Conservation (phyloP, 1,284 basidiomycete genomes). For the Trametes polyzona region DNA sequence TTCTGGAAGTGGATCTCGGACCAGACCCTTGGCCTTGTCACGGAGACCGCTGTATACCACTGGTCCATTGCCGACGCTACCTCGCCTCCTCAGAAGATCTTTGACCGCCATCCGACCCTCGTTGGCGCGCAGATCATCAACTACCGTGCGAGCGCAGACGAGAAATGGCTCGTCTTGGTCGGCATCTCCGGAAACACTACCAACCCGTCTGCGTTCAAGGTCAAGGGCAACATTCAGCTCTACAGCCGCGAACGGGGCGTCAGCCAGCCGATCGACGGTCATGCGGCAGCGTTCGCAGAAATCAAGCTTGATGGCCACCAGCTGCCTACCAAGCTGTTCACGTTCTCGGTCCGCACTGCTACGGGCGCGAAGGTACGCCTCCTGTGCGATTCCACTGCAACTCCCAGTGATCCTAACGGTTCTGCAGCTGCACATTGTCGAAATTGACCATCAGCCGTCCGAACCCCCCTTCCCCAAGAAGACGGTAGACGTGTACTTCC, state of each 20-base stretch:
- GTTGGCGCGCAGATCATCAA: conserved; percentile 98
- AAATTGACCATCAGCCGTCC: conserved; percentile 96
- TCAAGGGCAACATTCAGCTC: conserved; percentile 96
- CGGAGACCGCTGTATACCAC: conserved; percentile 92
- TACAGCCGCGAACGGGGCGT: conserved; percentile 94
- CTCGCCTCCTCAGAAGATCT: conserved; percentile 86
- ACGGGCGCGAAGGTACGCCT: conserved; percentile 90
- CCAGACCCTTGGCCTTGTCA: conserved; percentile 93
- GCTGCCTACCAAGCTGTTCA: conserved; percentile 89
- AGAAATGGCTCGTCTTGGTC: conserved; percentile 97
- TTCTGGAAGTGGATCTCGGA: conserved; percentile 99
- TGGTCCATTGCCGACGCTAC: conserved; percentile 84
- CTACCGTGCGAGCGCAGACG: conserved; percentile 91
- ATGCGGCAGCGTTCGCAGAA: conserved; percentile 96
- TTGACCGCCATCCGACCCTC: conserved; percentile 96
- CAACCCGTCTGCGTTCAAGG: conserved; percentile 94
- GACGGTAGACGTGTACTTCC: conserved; percentile 99
- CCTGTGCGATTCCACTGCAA: neutral
- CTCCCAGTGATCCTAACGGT: neutral
- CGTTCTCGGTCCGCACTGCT: conserved; percentile 94
- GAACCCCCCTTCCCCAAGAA: conserved; percentile 98
- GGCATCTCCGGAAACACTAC: conserved; percentile 95
- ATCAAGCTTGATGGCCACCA: conserved; percentile 88
- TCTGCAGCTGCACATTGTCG: conserved; percentile 95
- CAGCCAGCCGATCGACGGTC: conserved; percentile 98